phyloP scores from a whole-genome alignment of 176 grass and related monocot genomes.

The Raddia distichophylla region DNA sequence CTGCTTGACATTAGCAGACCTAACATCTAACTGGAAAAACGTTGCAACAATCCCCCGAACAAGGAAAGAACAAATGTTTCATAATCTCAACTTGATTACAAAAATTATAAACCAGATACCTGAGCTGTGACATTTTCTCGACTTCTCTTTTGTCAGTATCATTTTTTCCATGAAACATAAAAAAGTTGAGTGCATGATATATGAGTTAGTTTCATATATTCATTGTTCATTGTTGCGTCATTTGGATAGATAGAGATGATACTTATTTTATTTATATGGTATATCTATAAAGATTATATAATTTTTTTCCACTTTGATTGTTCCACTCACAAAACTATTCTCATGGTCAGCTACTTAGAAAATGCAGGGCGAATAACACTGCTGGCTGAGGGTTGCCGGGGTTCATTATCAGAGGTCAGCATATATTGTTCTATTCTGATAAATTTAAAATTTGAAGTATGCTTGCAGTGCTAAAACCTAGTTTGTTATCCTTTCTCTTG shows the following conservation, averaged over 20 bases:
- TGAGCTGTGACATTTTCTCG: no score
- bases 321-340: constrained; percentile 47
- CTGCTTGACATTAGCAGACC: no score
- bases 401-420: constrained; percentile 96
- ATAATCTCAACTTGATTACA: no score
- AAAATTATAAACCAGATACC: no score
- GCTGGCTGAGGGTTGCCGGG: constrained; percentile 91
- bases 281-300: neutral
- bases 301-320: constrained; percentile 14
- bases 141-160: no score
- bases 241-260: neutral
- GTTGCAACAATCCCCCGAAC: no score
- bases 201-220: neutral
- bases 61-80: no score
- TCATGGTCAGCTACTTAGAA: constrained; percentile 57
- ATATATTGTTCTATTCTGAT: constrained; percentile 16
- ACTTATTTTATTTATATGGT: constrained; percentile 11
- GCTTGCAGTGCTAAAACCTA: neutral
- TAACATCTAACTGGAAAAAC: no score
- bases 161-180: neutral
- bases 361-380: constrained; percentile 85
- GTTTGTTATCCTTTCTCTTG: constrained; percentile 29
- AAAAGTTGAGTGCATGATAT: neutral
- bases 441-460: neutral
- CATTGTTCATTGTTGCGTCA: neutral